phyloP scores from a whole-genome alignment of 768 basidiomycete species.

The Pluteus cervinus region DNA sequence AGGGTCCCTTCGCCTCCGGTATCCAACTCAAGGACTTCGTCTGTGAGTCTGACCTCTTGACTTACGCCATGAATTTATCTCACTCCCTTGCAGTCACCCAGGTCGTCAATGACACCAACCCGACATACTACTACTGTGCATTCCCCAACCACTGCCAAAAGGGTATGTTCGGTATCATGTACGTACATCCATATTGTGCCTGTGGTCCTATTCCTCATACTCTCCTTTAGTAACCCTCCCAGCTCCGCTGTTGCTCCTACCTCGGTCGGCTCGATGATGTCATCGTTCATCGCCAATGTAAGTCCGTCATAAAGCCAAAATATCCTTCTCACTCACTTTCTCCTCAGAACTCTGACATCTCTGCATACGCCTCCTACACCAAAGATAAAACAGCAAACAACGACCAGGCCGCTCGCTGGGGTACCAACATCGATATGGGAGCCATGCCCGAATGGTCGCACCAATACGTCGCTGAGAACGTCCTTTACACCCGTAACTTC shows the following conservation, averaged over 20 bases:
- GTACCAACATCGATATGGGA: slow-evolving; percentile 52
- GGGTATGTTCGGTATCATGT: slow-evolving; percentile 85
- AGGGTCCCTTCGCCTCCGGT: slow-evolving; percentile 60
- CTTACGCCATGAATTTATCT: neutral
- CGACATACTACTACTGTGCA: slow-evolving; percentile 73
- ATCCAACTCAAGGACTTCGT: slow-evolving; percentile 55
- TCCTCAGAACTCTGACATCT: slow-evolving; percentile 48
- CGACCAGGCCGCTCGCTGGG: slow-evolving; percentile 50
- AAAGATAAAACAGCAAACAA: slow-evolving; percentile 42
- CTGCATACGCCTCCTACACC: slow-evolving; percentile 50
- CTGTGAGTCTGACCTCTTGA: slow-evolving; percentile 35
- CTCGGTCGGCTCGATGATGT: slow-evolving; percentile 51
- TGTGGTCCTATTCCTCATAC: slow-evolving; percentile 7
- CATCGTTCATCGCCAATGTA: slow-evolving; percentile 37
- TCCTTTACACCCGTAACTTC: slow-evolving; percentile 43
- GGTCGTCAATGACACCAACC: slow-evolving; percentile 66
- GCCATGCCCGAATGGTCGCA: slow-evolving; percentile 51
- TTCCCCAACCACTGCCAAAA: slow-evolving; percentile 67
- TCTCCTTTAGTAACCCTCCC: slow-evolving; percentile 44
- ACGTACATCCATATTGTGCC: slow-evolving; percentile 9
- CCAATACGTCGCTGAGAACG: slow-evolving; percentile 46
- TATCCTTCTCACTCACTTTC: slow-evolving; percentile 1
- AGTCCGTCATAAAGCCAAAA: slow-evolving; percentile 9
- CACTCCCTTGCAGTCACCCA: slow-evolving; percentile 45
- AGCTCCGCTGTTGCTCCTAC: slow-evolving; percentile 37